These are phyloP conservation scores for Triadica sebifera DNA, from an alignment of 345 rosid genomes.

Conservation along the genomic window DNA sequence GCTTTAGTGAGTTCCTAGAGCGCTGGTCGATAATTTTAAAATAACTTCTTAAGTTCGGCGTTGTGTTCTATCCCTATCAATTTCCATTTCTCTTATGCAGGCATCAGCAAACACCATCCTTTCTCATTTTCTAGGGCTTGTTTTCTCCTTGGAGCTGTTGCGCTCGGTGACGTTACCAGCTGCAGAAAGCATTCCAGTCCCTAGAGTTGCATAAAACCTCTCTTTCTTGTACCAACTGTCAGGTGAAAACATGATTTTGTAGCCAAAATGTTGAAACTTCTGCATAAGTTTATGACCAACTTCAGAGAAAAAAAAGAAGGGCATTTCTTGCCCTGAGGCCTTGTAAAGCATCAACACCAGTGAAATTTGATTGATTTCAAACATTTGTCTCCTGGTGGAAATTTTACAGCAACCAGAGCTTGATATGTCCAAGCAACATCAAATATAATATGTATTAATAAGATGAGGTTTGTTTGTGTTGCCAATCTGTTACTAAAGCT, in stretches of 20 bases:
- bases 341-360: not conserved
- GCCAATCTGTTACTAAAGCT: not conserved
- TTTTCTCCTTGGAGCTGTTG: conserved; percentile 84
- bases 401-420: not conserved
- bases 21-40: no score
- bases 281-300: not conserved
- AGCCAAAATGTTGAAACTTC: conserved; percentile 14
- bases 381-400: not conserved
- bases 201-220: conserved; percentile 47
- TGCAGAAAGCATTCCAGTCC: conserved; percentile 48
- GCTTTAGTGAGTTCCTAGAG: no score
- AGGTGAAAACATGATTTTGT: conserved; percentile 26
- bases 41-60: not conserved
- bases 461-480: not conserved
- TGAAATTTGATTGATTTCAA: conserved; percentile 3
- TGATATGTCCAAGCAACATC: not conserved
- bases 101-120: conserved; percentile 94
- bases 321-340: not conserved
- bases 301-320: not conserved
- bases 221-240: conserved; percentile 1
- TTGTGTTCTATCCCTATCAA: not conserved
- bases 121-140: conserved; percentile 91
- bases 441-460: not conserved
- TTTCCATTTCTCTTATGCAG: conserved; percentile 42
- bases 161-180: conserved; percentile 82